These are phyloP conservation scores for Vigna mungo DNA, from an alignment of 306 rosid species.

Conservation along the genomic window DNA sequence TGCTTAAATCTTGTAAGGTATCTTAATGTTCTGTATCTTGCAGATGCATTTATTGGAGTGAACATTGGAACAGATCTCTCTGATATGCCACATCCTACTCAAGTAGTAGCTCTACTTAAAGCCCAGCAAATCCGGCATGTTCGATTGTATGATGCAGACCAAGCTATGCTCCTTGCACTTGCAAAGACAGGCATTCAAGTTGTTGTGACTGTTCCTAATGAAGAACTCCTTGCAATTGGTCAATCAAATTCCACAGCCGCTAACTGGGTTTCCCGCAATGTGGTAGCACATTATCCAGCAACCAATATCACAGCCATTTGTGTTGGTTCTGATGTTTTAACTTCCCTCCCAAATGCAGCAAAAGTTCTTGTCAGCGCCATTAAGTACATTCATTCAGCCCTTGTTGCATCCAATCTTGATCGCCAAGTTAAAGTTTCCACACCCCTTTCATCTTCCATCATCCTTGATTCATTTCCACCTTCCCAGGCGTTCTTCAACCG, in stretches of 20 bases:
- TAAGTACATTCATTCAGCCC: conserved; percentile 78
- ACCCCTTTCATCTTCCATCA: conserved; percentile 74
- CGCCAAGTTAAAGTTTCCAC: conserved; percentile 80
- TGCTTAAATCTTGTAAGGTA: neutral
- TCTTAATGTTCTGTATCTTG: conserved; percentile 43
- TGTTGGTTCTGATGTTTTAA: conserved; percentile 82
- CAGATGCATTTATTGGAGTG: conserved; percentile 81
- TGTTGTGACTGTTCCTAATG: conserved; percentile 74
- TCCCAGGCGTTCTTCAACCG: conserved; percentile 88
- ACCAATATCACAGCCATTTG: conserved; percentile 85
- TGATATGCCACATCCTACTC: conserved; percentile 90
- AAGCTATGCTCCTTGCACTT: conserved; percentile 80
- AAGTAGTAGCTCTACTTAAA: conserved; percentile 80
- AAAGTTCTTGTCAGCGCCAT: conserved; percentile 74
- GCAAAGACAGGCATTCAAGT: conserved; percentile 80
- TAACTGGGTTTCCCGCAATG: conserved; percentile 82
- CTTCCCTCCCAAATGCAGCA: conserved; percentile 75
- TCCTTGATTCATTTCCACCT: conserved; percentile 90
- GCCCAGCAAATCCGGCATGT: conserved; percentile 75
- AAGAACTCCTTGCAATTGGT: conserved; percentile 79
- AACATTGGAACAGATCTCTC: conserved; percentile 87
- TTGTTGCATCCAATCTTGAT: conserved; percentile 80
- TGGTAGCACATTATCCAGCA: conserved; percentile 84
- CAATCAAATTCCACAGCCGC: conserved; percentile 85
- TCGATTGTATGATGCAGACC: conserved; percentile 73